These are phyloP conservation scores for Pseudonitzschia multiseries DNA, from an alignment of 108 stramenopile genomes.

Conservation along the genomic window DNA sequence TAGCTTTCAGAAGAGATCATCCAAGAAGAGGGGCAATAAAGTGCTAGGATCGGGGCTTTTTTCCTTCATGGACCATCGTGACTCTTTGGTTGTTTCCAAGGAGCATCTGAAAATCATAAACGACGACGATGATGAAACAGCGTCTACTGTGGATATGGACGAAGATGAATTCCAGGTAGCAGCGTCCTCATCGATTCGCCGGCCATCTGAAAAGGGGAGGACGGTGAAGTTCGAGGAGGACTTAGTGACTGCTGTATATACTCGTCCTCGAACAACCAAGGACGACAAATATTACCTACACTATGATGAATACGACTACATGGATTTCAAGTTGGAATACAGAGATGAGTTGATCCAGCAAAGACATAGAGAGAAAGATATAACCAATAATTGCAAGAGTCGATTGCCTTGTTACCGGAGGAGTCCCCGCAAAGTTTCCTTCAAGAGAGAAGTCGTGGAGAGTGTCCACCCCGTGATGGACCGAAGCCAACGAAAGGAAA, in stretches of 20 bases:
- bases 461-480: constrained; percentile 14
- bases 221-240: constrained; percentile 21
- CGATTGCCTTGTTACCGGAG: not conserved
- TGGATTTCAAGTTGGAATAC: constrained; percentile 34
- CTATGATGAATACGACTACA: constrained; percentile 27
- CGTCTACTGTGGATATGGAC: constrained; percentile 13
- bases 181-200: not conserved
- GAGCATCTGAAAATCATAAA: not conserved
- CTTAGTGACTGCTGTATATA: constrained; percentile 21
- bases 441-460: constrained; percentile 22
- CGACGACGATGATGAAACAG: constrained; percentile 4
- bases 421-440: constrained; percentile 23
- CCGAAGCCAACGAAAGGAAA: not conserved
- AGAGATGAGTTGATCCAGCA: constrained; percentile 9
- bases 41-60: not conserved
- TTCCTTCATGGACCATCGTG: not conserved
- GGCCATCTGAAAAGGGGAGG: not conserved
- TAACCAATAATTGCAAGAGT: not conserved
- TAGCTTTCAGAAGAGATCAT: not conserved
- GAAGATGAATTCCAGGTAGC: constrained; percentile 11
- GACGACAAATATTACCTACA: constrained; percentile 36
- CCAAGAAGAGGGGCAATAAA: constrained; percentile 6
- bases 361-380: constrained; percentile 10
- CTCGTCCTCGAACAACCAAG: constrained; percentile 8
- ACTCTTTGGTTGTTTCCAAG: not conserved